Evolutionary conservation across 176 grass and related monocot genomes (phyloP).

Genomic region (Stipa capillata): DNA sequence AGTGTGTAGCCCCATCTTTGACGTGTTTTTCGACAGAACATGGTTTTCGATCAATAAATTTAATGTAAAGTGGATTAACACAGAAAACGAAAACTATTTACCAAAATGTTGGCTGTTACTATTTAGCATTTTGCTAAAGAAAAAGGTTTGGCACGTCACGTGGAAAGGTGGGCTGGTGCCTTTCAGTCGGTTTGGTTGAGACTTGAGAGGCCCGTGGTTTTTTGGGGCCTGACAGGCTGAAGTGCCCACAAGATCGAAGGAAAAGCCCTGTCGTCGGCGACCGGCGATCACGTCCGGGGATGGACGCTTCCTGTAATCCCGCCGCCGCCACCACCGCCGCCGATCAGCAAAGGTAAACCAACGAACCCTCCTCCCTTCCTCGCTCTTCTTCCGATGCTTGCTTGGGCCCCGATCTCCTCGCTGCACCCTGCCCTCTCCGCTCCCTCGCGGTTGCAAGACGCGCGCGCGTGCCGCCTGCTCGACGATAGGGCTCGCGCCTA

Average conservation of each 20-base stretch:
- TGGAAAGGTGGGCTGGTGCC: no score
- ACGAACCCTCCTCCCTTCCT: not conserved
- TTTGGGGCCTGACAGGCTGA: no score
- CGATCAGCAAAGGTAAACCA: not conserved
- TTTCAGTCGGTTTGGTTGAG: no score
- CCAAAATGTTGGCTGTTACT: no score
- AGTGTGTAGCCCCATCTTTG: no score
- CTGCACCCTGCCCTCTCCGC: not conserved
- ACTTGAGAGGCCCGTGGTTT: no score
- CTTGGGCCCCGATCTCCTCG: not conserved
- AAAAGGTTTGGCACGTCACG: no score
- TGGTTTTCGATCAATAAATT: no score
- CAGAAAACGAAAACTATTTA: no score
- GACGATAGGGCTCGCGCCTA: not conserved
- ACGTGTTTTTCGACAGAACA: no score
- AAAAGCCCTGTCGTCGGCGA: not conserved
- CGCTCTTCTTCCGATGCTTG: not conserved
- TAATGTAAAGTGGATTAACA: no score
- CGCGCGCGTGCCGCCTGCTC: not conserved
- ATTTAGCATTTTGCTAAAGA: no score
- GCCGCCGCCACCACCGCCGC: not conserved
- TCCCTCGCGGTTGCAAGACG: not conserved
- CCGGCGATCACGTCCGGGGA: not conserved
- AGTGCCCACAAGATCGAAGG: not conserved
- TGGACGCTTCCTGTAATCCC: not conserved